phyloP scores from a whole-genome alignment of 805 yeast species.

The Candida chilensis region DNA sequence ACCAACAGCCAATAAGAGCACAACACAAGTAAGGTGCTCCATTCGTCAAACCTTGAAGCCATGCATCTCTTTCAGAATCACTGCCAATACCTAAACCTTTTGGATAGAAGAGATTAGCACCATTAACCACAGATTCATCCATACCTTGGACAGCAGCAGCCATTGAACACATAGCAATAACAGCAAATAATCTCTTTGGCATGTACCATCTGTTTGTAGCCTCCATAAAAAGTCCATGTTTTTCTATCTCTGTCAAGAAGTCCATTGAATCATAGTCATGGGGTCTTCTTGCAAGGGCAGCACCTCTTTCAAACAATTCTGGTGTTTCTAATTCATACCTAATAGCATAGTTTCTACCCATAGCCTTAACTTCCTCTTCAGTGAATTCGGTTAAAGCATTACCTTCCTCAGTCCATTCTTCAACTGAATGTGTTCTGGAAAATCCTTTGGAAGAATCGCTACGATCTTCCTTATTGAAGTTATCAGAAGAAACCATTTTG shows the following conservation, averaged over 20 bases:
- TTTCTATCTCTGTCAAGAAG: slow-evolving; percentile 26
- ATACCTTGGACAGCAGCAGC: slow-evolving; percentile 78
- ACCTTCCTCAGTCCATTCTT: too few relatives aligned
- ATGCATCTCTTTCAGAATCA: slow-evolving; percentile 36
- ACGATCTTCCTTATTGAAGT: too few relatives aligned
- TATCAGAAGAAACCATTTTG: too few relatives aligned
- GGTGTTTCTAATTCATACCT: slow-evolving; percentile 28
- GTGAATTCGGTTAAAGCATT: slow-evolving; percentile 25
- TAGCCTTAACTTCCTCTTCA: slow-evolving; percentile 30
- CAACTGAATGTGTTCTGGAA: too few relatives aligned
- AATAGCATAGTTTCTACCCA: slow-evolving; percentile 33
- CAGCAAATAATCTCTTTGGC: slow-evolving; percentile 37
- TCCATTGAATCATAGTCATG: slow-evolving; percentile 28
- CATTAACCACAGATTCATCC: slow-evolving; percentile 72
- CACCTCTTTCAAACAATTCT: slow-evolving; percentile 28
- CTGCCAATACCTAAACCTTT: slow-evolving; percentile 38
- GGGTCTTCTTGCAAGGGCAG: slow-evolving; percentile 32
- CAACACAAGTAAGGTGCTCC: slow-evolving; percentile 67
- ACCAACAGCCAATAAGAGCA: slow-evolving; percentile 52
- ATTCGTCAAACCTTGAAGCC: slow-evolving; percentile 56
- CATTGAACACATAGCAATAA: slow-evolving; percentile 61
- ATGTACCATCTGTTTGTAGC: slow-evolving; percentile 28
- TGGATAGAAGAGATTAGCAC: slow-evolving; percentile 61
- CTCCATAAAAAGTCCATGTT: slow-evolving; percentile 21
- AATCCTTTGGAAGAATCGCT: too few relatives aligned